Conservation (phyloP, 106 monocot species). For the Dendrobium officinale region DNA sequence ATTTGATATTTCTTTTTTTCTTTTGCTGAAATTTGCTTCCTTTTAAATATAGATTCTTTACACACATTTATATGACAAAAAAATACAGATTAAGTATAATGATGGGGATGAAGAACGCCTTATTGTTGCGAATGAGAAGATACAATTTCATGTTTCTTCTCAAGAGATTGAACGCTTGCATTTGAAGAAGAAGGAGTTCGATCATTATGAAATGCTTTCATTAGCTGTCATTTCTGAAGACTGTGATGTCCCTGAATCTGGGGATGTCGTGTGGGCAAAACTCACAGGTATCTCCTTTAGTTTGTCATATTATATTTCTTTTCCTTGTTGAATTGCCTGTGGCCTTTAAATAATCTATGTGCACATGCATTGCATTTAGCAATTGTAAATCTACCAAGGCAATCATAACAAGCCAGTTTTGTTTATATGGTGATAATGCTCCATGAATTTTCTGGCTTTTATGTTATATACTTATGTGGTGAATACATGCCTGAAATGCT, state of each 20-base stretch:
- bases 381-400: neutral
- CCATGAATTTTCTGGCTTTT: neutral
- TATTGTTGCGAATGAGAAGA: constrained; percentile 45
- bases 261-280: constrained; percentile 96
- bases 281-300: constrained; percentile 53
- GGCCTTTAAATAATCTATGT: neutral
- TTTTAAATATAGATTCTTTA: neutral
- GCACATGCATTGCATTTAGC: neutral
- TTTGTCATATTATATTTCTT: neutral
- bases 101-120: constrained; percentile 79
- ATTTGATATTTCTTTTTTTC: neutral
- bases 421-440: neutral
- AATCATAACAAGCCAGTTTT: neutral
- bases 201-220: constrained; percentile 76
- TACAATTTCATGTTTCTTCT: constrained; percentile 65
- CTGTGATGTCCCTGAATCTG: constrained; percentile 57
- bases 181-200: constrained; percentile 57
- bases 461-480: neutral
- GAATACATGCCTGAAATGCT: neutral
- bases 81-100: constrained; percentile 65
- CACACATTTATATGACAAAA: neutral
- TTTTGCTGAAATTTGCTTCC: neutral
- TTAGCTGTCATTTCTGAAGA: constrained; percentile 70
- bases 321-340: neutral
- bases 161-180: constrained; percentile 51